These are phyloP conservation scores for Suillus sp. DNA, from an alignment of 768 basidiomycete species.

Conservation along the genomic window DNA sequence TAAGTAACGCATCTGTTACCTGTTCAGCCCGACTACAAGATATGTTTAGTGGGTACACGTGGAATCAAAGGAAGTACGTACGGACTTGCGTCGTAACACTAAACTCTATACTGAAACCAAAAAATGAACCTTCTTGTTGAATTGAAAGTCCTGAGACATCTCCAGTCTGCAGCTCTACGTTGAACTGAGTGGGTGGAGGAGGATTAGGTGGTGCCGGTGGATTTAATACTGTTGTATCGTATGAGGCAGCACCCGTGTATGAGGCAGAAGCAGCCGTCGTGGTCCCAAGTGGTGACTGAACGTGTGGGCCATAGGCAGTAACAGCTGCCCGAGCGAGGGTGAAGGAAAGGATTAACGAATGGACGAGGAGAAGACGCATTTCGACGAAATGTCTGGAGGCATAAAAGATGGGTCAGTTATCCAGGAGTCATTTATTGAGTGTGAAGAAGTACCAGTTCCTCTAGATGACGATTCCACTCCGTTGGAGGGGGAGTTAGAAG, in stretches of 20 bases:
- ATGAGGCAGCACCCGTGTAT: slow-evolving; percentile 52
- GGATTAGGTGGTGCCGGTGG: slow-evolving; percentile 54
- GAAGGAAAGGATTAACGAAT: slow-evolving; percentile 23
- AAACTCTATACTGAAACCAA: slow-evolving; percentile 78
- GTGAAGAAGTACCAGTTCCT: slow-evolving; percentile 18
- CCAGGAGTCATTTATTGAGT: neutral
- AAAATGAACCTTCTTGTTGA: slow-evolving; percentile 55
- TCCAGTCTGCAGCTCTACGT: slow-evolving; percentile 41
- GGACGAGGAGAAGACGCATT: slow-evolving; percentile 29
- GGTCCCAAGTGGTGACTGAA: slow-evolving; percentile 29
- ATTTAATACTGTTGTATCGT: slow-evolving; percentile 51
- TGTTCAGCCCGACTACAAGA: slow-evolving; percentile 22
- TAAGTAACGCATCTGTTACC: slow-evolving; percentile 9
- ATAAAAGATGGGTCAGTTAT: neutral
- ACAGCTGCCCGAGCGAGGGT: slow-evolving; percentile 19
- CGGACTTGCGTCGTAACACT: slow-evolving; percentile 68
- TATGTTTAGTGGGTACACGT: neutral
- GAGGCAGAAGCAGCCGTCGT: slow-evolving; percentile 39
- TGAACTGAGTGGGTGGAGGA: slow-evolving; percentile 44
- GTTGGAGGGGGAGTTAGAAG: neutral
- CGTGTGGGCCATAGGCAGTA: slow-evolving; percentile 27
- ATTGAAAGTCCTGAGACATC: slow-evolving; percentile 40
- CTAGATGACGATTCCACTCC: slow-evolving; percentile 7
- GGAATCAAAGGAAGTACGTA: slow-evolving; percentile 38
- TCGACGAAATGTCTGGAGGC: slow-evolving; percentile 2